A percentile compares a stretch with the other conserved stretches of the same genome.
These are phyloP conservation scores for Leccinum griseonigrum DNA, from an alignment of 1,284 basidiomycete genomes.

Conservation along the genomic window DNA sequence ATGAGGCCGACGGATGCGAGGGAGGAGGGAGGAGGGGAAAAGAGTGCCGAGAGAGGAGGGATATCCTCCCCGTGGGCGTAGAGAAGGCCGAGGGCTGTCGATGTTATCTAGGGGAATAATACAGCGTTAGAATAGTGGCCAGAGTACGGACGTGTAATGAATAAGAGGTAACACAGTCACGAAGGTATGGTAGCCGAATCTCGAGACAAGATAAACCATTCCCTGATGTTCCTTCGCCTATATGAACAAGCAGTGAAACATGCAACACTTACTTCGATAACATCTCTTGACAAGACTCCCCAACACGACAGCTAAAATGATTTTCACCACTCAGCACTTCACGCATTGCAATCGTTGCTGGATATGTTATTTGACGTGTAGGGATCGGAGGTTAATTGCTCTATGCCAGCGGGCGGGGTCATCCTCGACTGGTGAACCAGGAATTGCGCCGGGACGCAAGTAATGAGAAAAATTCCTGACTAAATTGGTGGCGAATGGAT, in stretches of 20 bases:
- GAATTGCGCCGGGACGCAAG: conserved; percentile 51
- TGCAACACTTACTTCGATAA: conserved; percentile 29
- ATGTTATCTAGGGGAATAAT: conserved; percentile 24
- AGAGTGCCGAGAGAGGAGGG: conserved; percentile 24
- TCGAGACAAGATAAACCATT: neutral
- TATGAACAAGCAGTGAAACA: conserved; percentile 1
- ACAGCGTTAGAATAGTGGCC: conserved; percentile 7
- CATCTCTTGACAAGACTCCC: conserved; percentile 33
- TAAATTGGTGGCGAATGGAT: conserved; percentile 84
- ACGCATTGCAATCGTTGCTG: conserved; percentile 64
- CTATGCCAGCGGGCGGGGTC: conserved; percentile 2
- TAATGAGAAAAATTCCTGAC: conserved; percentile 88
- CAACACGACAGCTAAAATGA: conserved; percentile 43
- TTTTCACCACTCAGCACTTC: conserved; percentile 62
- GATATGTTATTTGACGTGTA: conserved; percentile 17
- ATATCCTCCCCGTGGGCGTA: conserved; percentile 26
- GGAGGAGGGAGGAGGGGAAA: conserved; percentile 13
- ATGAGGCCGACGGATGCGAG: conserved; percentile 9
- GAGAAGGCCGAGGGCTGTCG: conserved; percentile 31
- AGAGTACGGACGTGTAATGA: neutral
- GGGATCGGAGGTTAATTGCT: conserved; percentile 3
- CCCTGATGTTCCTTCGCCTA: neutral
- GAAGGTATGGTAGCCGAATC: neutral
- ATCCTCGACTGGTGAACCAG: conserved; percentile 8
- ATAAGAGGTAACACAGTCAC: neutral